These are phyloP conservation scores for Asclepias syriaca DNA, from an alignment of 257 asterid genomes.

Conservation along the genomic window DNA sequence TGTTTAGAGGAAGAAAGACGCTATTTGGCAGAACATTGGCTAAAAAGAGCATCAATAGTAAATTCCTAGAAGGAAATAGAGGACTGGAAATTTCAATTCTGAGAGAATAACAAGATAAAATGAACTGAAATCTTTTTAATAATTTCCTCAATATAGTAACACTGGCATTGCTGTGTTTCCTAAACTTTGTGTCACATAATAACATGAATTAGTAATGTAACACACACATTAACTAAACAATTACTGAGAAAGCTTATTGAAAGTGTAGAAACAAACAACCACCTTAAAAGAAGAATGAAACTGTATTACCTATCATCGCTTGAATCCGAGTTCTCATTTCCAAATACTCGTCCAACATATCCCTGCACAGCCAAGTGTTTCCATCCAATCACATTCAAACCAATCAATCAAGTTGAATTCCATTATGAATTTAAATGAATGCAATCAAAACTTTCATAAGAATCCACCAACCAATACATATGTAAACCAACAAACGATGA, in stretches of 20 bases:
- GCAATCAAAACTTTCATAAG: not conserved
- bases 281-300: not conserved
- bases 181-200: not conserved
- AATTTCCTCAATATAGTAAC: not conserved
- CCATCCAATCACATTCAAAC: slow-evolving; percentile 15
- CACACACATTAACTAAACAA: not conserved
- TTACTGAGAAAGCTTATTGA: not conserved
- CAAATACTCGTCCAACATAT: slow-evolving; percentile 85
- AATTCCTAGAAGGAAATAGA: not conserved
- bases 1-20: not conserved
- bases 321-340: slow-evolving; percentile 66
- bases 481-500: not conserved
- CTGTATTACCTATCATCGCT: slow-evolving; percentile 73
- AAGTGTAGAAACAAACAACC: not conserved
- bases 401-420: not conserved
- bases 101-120: not conserved
- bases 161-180: not conserved
- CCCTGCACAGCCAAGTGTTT: slow-evolving; percentile 51
- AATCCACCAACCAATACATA: not conserved
- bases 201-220: not conserved
- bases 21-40: not conserved
- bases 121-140: not conserved
- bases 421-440: not conserved
- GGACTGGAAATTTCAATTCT: not conserved
- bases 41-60: not conserved